Evolutionary conservation across 139 green algal genomes (phyloP).

Genomic region (Picochlorum costavermella): DNA sequence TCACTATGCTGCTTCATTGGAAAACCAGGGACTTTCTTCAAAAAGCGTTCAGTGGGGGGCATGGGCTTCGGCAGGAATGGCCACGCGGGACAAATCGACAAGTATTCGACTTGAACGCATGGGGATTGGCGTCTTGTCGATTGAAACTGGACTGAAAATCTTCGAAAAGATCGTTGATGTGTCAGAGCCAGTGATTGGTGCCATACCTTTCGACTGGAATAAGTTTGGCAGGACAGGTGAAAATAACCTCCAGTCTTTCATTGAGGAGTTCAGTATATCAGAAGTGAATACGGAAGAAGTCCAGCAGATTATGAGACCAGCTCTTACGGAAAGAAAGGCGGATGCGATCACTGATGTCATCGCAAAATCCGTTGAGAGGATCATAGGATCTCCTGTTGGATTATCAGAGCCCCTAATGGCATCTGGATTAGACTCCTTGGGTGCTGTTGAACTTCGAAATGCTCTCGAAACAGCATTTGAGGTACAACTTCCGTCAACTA

Average conservation of each 20-base stretch:
- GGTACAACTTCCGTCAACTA: constrained; percentile 48
- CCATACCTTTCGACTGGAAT: constrained; percentile 26
- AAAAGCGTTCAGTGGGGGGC: constrained; percentile 77
- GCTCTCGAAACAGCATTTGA: constrained; percentile 31
- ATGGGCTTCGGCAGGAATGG: constrained; percentile 83
- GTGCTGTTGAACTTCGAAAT: constrained; percentile 37
- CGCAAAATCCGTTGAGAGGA: constrained; percentile 10
- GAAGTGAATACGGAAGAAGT: background rate
- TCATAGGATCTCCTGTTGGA: constrained; percentile 14
- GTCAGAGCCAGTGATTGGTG: constrained; percentile 16
- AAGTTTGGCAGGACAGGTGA: constrained; percentile 19
- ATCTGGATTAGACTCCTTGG: constrained; percentile 51
- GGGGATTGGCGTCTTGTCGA: constrained; percentile 48
- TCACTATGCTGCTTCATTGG: constrained; percentile 11
- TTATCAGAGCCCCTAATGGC: constrained; percentile 29
- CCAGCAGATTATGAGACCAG: background rate
- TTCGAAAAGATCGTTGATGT: constrained; percentile 18
- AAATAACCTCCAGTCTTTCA: constrained; percentile 19
- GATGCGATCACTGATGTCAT: background rate
- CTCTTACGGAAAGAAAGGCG: too few relatives aligned
- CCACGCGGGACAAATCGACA: constrained; percentile 37
- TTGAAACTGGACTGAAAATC: constrained; percentile 24
- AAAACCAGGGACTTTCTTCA: constrained; percentile 9
- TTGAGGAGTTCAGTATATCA: constrained; percentile 12
- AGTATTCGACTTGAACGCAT: constrained; percentile 50